Conservation (phyloP, 1,139 yeast genomes). For the Pichia sp. region DNA sequence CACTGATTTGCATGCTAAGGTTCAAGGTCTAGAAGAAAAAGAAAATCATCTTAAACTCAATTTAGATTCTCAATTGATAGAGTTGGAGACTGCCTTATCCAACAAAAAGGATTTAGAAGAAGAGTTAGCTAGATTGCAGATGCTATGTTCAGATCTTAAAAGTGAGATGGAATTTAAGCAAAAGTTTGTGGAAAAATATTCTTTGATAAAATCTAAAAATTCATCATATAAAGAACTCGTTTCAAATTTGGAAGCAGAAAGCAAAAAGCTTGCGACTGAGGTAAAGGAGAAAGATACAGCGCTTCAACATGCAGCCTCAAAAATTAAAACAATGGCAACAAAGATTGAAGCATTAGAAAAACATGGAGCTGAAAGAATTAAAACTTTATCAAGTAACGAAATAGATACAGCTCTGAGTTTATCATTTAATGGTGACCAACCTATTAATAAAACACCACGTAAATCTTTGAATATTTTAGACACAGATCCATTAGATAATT, state of each 20-base stretch:
- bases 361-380: not conserved
- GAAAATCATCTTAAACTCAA: not conserved
- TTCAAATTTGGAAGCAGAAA: slow-evolving; percentile 3
- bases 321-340: slow-evolving; percentile 1
- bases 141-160: slow-evolving; percentile 8
- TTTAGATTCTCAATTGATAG: not conserved
- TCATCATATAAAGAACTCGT: not conserved
- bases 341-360: slow-evolving; percentile 1
- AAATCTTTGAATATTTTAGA: slow-evolving; percentile 8
- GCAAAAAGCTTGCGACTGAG: not conserved
- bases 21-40: not conserved
- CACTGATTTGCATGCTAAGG: not conserved
- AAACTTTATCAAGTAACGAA: not conserved
- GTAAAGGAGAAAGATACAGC: not conserved
- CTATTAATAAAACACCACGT: slow-evolving; percentile 7
- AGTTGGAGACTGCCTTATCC: not conserved
- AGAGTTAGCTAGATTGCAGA: slow-evolving; percentile 9
- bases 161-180: slow-evolving; percentile 6
- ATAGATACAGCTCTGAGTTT: not conserved
- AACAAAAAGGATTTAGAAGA: slow-evolving; percentile 6
- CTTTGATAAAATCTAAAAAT: slow-evolving; percentile 5
- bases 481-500: slow-evolving; percentile 12
- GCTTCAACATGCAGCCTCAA: not conserved
- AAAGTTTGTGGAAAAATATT: slow-evolving; percentile 6
- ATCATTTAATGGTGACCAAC: not conserved